Evolutionary conservation across 306 rosid genomes (phyloP).

Genomic region (Gleditsia sinensis): DNA sequence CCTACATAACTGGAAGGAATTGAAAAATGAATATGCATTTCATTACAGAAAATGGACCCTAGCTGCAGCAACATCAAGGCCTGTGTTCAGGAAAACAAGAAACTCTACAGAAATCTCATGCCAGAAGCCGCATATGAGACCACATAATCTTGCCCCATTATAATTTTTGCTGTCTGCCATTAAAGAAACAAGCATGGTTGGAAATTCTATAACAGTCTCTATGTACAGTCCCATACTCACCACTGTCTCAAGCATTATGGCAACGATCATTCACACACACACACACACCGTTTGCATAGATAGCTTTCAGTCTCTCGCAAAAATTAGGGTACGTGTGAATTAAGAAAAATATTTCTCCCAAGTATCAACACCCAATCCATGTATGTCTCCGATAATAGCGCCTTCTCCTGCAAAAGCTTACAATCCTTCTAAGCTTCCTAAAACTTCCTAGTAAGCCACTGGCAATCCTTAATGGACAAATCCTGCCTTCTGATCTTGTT

Average conservation of each 20-base stretch:
- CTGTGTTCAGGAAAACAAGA: background rate
- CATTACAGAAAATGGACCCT: background rate
- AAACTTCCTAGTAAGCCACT: constrained; percentile 54
- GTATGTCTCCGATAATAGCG: constrained; percentile 31
- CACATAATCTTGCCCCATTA: background rate
- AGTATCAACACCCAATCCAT: constrained; percentile 34
- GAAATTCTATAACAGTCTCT: constrained; percentile 11
- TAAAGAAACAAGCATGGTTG: background rate
- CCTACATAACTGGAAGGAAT: background rate
- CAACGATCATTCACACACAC: background rate
- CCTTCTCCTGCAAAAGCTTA: constrained; percentile 50
- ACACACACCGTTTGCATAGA: background rate
- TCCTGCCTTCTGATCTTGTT: constrained; percentile 36
- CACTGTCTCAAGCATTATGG: background rate
- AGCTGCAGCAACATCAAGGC: background rate
- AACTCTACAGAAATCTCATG: background rate
- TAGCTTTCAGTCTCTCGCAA: background rate
- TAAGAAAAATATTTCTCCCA: background rate
- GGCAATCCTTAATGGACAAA: constrained; percentile 41
- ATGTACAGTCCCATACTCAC: background rate
- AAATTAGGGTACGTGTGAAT: background rate
- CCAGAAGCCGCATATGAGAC: background rate
- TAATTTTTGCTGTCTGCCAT: background rate
- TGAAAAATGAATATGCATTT: background rate
- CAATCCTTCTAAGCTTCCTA: constrained; percentile 51